These are phyloP conservation scores for Cercophora sp. DNA, from an alignment of 495 filamentous ascomycete genomes.

Conservation along the genomic window DNA sequence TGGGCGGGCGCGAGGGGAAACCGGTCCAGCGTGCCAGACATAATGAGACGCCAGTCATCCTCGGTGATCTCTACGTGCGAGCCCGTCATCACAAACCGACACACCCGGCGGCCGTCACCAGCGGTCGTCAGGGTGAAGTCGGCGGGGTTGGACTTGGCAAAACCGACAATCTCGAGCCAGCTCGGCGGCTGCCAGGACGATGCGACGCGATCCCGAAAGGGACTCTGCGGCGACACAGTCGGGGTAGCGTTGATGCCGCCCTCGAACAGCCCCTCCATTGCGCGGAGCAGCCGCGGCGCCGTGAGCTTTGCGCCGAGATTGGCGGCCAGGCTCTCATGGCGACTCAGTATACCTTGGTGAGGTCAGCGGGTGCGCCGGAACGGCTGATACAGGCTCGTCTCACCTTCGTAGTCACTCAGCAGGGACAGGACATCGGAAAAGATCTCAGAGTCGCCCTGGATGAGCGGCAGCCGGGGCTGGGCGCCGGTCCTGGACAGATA, in stretches of 20 bases:
- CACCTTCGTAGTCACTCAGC: slow-evolving; percentile 70
- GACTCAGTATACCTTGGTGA: slow-evolving; percentile 64
- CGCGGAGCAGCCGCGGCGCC: slow-evolving; percentile 76
- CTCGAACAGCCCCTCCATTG: slow-evolving; percentile 82
- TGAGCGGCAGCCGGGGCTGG: slow-evolving; percentile 39
- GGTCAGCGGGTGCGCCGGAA: neutral
- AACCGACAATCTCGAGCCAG: slow-evolving; percentile 83
- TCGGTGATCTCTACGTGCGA: slow-evolving; percentile 80
- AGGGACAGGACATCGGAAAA: slow-evolving; percentile 54
- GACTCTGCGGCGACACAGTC: slow-evolving; percentile 48
- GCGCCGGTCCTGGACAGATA: slow-evolving; percentile 54
- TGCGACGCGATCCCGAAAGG: slow-evolving; percentile 35
- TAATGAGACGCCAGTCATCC: slow-evolving; percentile 79
- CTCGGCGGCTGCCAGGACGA: slow-evolving; percentile 53
- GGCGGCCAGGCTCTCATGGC: slow-evolving; percentile 79
- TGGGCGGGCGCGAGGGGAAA: slow-evolving; percentile 68
- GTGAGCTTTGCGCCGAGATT: slow-evolving; percentile 81
- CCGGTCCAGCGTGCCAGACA: slow-evolving; percentile 75
- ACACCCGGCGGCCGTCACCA: slow-evolving; percentile 58
- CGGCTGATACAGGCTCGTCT: neutral
- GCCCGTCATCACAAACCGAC: slow-evolving; percentile 78
- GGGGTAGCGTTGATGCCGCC: slow-evolving; percentile 65
- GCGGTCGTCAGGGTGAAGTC: slow-evolving; percentile 72
- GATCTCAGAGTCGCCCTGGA: slow-evolving; percentile 41
- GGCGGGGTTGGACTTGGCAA: slow-evolving; percentile 72